These are phyloP conservation scores for Pichia cephalocereana DNA, from an alignment of 805 yeast genomes.

Conservation along the genomic window DNA sequence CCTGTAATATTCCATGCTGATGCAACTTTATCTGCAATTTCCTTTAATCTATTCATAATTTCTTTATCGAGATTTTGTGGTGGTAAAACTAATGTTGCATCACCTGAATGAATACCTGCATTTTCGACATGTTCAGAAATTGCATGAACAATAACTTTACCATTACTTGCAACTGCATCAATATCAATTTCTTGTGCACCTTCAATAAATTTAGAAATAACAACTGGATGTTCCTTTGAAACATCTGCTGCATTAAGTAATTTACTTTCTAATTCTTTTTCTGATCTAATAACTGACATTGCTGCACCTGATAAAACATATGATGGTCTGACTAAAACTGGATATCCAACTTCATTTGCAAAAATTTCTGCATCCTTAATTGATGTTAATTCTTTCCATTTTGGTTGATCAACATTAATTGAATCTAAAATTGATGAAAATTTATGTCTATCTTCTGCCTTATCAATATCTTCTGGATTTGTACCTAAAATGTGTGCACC, in stretches of 20 bases:
- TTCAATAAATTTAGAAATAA: slow-evolving; percentile 88
- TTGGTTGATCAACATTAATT: slow-evolving; percentile 91
- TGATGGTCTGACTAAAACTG: slow-evolving; percentile 95
- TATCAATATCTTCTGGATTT: slow-evolving; percentile 87
- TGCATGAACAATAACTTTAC: slow-evolving; percentile 86
- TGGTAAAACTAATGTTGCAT: slow-evolving; percentile 91
- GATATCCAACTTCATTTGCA: slow-evolving; percentile 83
- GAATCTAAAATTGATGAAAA: slow-evolving; percentile 91
- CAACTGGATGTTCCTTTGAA: slow-evolving; percentile 95
- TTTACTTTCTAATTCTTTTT: slow-evolving; percentile 72
- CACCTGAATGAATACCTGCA: slow-evolving; percentile 99
- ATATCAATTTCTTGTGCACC: slow-evolving; percentile 96
- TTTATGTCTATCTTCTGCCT: slow-evolving; percentile 97
- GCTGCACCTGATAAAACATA: slow-evolving; percentile 98
- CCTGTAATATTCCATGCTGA: slow-evolving; percentile 93
- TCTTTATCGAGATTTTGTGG: slow-evolving; percentile 70
- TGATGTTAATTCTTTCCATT: slow-evolving; percentile 92
- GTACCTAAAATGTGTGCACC: slow-evolving; percentile 92
- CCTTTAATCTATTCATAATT: slow-evolving; percentile 66
- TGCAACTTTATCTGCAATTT: slow-evolving; percentile 89
- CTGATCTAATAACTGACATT: slow-evolving; percentile 83
- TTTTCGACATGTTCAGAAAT: slow-evolving; percentile 96
- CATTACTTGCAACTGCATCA: slow-evolving; percentile 91
- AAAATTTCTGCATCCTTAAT: slow-evolving; percentile 76
- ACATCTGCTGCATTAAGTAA: slow-evolving; percentile 84